Evolutionary conservation across 78 protist species (phyloP), one percentile per base, ranked within the genome.

Genomic region (Dictyostelium capitatum): DNA sequence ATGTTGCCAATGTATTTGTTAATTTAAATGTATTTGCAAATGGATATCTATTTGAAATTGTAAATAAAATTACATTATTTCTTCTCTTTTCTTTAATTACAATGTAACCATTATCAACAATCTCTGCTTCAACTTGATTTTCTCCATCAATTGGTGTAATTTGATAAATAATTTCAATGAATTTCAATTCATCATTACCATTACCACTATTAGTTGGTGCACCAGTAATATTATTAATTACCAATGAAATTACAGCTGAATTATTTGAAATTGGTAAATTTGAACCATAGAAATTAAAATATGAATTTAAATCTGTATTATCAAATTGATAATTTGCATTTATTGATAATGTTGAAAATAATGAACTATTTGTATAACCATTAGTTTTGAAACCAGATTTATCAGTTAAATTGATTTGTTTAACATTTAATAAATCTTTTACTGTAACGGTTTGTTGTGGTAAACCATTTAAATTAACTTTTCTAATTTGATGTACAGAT

Each of bases 261-360:
- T 67, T 67, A 32, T 32, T 67, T 67, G 75, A 67, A 0, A 32
- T 67, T 67, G 75, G 75, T 67, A 67, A 67, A 67, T 62, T 62
- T 12, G 75, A 14, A 32, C 43, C 75, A 32, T 32, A 25, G 17
- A 28, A 67, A 67, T 32, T 47, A 67, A 30, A 32, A 67, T 28
- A 11, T 65, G 47, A 65, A 67, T 67, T 51, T 51, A 51, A 0
- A 1, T 0, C 8, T 25, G n/a, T 30, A 62, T 59, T 59, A 59
- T 62, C 23, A 23, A 62, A 19, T 37, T 37, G 43, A 62, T 62
- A 62, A 25, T 23, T 62, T 25, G 70, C 6, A 23, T n/a, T 23
- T 4, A 62, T 62, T 62, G 20, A 62, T 11, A 62, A n/a, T 25
- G 8, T 23, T 23, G 70, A 67, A 32, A 32, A 67, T 11, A 67